Conservation (phyloP, 495 filamentous ascomycete genomes). For the Penicillium argentinense region DNA sequence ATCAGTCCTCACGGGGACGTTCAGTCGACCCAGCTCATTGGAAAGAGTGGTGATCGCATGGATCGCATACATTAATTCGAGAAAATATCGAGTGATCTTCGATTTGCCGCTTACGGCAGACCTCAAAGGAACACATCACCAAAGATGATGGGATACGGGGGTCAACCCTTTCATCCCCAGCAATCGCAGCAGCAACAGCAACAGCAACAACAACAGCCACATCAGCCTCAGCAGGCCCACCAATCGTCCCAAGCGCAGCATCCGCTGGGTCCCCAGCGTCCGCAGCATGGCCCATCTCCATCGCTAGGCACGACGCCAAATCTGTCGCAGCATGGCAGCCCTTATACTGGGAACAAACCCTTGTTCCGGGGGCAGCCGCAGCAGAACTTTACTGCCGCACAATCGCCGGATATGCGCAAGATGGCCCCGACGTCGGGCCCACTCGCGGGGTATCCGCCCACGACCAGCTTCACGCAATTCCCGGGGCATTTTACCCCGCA, state of each 20-base stretch:
- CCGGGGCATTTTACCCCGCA: conserved; percentile 35
- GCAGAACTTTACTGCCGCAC: conserved; percentile 25
- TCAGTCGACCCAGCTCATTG: background rate
- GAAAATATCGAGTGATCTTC: background rate
- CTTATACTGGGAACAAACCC: conserved; percentile 25
- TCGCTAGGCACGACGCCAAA: conserved; percentile 28
- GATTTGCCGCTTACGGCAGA: conserved; percentile 20
- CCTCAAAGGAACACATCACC: conserved; percentile 13
- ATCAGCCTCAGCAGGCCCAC: conserved; percentile 25
- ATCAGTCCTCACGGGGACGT: background rate
- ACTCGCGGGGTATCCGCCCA: conserved; percentile 34
- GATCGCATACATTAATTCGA: conserved; percentile 8
- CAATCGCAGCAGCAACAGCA: conserved; percentile 24
- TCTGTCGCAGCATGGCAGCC: conserved; percentile 32
- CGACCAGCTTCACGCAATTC: conserved; percentile 31
- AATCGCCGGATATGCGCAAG: conserved; percentile 41
- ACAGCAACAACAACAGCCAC: conserved; percentile 28
- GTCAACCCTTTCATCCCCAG: conserved; percentile 34
- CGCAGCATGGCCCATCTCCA: conserved; percentile 30
- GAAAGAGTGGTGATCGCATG: conserved; percentile 19
- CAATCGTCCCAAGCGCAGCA: conserved; percentile 30
- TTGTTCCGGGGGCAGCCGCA: conserved; percentile 32
- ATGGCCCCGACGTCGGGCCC: conserved; percentile 39
- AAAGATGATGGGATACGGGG: conserved; percentile 36
- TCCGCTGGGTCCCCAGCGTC: conserved; percentile 10